Conservation (phyloP, 371 early-diverging fungal genomes). For the Lichtheimia ornata region DNA sequence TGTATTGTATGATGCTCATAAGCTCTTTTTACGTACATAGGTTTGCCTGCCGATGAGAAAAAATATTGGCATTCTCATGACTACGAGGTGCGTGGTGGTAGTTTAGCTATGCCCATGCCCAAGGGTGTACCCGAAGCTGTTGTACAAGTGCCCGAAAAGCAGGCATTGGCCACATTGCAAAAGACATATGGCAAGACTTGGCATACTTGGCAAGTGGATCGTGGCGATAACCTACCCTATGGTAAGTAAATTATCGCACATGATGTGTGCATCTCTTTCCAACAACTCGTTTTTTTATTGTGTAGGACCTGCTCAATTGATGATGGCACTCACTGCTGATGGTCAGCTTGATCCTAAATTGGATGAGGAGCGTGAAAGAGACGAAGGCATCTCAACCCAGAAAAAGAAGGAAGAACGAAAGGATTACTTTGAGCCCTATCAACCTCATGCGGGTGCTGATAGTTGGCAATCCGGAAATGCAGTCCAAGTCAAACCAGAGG, state of each 20-base stretch:
- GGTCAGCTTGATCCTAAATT: constrained; percentile 17
- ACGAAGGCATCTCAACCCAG: constrained; percentile 14
- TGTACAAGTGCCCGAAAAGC: constrained; percentile 25
- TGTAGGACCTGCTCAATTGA: constrained; percentile 26
- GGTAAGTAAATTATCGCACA: constrained; percentile 7
- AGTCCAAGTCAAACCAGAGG: too few species aligned
- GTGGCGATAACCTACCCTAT: constrained; percentile 12
- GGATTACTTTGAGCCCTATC: constrained; percentile 13
- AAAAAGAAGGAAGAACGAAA: constrained; percentile 17
- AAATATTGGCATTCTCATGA: constrained; percentile 54
- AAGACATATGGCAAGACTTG: constrained; percentile 29
- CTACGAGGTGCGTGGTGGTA: constrained; percentile 43
- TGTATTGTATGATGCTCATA: too few species aligned
- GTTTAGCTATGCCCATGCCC: constrained; percentile 30
- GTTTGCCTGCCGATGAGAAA: constrained; percentile 41
- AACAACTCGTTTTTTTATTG: not conserved
- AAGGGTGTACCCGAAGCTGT: constrained; percentile 28
- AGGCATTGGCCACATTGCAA: constrained; percentile 16
- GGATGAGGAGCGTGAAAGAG: constrained; percentile 10
- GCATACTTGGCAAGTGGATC: constrained; percentile 31
- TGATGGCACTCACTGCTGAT: constrained; percentile 24
- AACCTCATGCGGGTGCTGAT: constrained; percentile 17
- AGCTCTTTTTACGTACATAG: constrained; percentile 9
- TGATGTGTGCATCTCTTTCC: not conserved
- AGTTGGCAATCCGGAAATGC: constrained; percentile 4